These are phyloP conservation scores for Hygrophorus pudorinus DNA, from an alignment of 768 basidiomycete species.

Conservation along the genomic window DNA sequence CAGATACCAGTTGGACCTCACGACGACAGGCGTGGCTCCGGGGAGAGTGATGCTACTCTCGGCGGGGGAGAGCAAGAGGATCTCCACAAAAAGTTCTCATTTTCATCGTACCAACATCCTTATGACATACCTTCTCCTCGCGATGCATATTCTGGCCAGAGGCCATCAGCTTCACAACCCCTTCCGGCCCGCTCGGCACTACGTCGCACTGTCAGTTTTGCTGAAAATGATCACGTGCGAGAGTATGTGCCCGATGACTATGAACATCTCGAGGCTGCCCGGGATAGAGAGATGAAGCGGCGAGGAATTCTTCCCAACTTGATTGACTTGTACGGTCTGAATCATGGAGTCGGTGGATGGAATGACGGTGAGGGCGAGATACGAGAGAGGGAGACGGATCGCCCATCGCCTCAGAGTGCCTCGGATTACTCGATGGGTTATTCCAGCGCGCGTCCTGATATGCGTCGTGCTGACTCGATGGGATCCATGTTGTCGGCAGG, in stretches of 20 bases:
- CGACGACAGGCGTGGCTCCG: conserved; percentile 22
- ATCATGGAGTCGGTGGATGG: conserved; percentile 10
- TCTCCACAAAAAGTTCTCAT: conserved; percentile 30
- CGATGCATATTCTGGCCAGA: conserved; percentile 25
- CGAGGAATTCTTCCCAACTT: conserved; percentile 42
- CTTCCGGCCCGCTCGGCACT: conserved; percentile 17
- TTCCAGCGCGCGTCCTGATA: conserved; percentile 17
- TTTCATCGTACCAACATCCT: conserved; percentile 52
- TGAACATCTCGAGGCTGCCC: conserved; percentile 15
- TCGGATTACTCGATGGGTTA: conserved; percentile 13
- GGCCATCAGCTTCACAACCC: conserved; percentile 11
- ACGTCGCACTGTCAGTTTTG: conserved; percentile 33
- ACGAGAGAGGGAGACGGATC: conserved; percentile 2
- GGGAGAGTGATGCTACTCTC: conserved; percentile 29
- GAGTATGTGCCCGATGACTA: conserved; percentile 16
- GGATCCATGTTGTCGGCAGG: conserved; percentile 29
- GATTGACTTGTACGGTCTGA: conserved; percentile 40
- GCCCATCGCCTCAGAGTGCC: conserved; percentile 10
- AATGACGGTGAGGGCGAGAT: conserved; percentile 10
- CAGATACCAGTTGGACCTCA: conserved; percentile 8
- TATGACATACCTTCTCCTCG: conserved; percentile 50
- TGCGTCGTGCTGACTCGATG: conserved; percentile 33
- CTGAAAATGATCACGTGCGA: conserved; percentile 17
- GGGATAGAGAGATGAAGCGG: conserved; percentile 25
- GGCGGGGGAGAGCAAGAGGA: conserved; percentile 15